Evolutionary conservation across 139 green algal species (phyloP), one percentile per base, ranked within the genome.

Genomic region (Chlamydomonas urium): DNA sequence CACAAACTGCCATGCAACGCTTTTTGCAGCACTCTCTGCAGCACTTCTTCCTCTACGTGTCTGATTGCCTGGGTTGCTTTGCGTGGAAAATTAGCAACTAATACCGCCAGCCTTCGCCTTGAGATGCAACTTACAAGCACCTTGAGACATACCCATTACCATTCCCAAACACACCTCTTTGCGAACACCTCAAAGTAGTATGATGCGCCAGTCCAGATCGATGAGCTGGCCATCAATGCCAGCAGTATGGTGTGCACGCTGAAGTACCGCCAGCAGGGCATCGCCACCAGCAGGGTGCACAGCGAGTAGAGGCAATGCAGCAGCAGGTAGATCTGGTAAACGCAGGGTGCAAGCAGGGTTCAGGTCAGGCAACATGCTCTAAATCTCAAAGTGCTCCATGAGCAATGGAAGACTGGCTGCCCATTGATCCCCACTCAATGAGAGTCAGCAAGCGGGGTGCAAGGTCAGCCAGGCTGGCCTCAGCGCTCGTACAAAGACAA

Each of bases 101-200:
- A n/a, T n/a, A n/a, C n/a, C 42, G 42, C 8, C 42, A 24, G 42
- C 10, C 10, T 8, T 50, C 8, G 10, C 42, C 42, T 50, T 50
- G 42, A 50, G 42, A 50, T 8, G 42, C 14, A 24, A 14, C 10
- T 8, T 14, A 21, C 53, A 63, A 33, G n/a, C n/a, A n/a, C n/a
- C n/a, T n/a, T n/a, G n/a, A 53, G 14, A 53, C 45, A 53, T 17
- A 53, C 45, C 17, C 17, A n/a, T 17, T 53, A 14, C 45, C 45
- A 14, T n/a, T 53, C 17, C 45, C 45, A 14, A 68, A 47, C 60
- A 48, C 33, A 86, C 77, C 69, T 76, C 24, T 69, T 77, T 23
- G 75, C 78, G 28, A 87, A 83, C 0, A 85, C 79, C 42, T 84
- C 73, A 61, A 87, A 88, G 65, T 90, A 91, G 63, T 79, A 91